Percentiles rank a stretch among this genome's conserved stretches.
Conservation (phyloP, 2,329 filamentous ascomycete genomes). For the Camillea tinctor region DNA sequence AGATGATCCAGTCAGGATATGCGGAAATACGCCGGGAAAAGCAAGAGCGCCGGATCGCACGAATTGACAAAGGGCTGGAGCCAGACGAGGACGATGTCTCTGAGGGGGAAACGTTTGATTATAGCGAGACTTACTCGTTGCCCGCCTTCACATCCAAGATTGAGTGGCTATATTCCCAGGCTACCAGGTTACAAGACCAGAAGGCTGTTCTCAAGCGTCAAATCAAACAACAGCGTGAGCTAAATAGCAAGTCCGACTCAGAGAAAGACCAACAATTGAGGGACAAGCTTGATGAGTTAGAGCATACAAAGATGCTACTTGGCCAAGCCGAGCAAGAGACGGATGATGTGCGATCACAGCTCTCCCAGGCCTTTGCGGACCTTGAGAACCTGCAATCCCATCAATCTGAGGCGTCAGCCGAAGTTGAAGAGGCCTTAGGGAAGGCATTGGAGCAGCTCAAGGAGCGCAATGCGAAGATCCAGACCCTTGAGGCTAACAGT, state of each 20-base stretch:
- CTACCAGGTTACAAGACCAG: constrained; percentile 79
- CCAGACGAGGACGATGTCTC: constrained; percentile 62
- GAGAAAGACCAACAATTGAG: constrained; percentile 66
- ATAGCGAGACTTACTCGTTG: constrained; percentile 66
- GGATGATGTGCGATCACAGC: constrained; percentile 45
- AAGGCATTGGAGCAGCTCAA: constrained; percentile 40
- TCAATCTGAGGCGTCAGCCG: constrained; percentile 33
- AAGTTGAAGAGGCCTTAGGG: constrained; percentile 35
- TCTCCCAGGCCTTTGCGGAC: constrained; percentile 47
- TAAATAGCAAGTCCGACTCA: constrained; percentile 83
- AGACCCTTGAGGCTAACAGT: constrained; percentile 42
- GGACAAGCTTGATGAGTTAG: constrained; percentile 56
- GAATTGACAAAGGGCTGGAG: constrained; percentile 55
- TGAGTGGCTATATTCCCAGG: constrained; percentile 72
- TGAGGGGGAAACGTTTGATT: constrained; percentile 58
- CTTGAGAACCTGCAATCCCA: constrained; percentile 40
- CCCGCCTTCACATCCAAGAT: constrained; percentile 76
- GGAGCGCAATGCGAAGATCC: constrained; percentile 44
- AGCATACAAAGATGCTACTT: constrained; percentile 36
- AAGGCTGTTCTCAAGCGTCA: constrained; percentile 86
- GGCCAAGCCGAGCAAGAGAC: constrained; percentile 35
- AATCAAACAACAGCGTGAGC: constrained; percentile 90
- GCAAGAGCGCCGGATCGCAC: constrained; percentile 50
- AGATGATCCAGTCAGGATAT: constrained; percentile 55
- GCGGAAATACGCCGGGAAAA: constrained; percentile 54